A percentile compares a stretch with the other conserved stretches of the same genome.
Conservation (phyloP, 1,284 basidiomycete species). For the Xanthoconium separans region DNA sequence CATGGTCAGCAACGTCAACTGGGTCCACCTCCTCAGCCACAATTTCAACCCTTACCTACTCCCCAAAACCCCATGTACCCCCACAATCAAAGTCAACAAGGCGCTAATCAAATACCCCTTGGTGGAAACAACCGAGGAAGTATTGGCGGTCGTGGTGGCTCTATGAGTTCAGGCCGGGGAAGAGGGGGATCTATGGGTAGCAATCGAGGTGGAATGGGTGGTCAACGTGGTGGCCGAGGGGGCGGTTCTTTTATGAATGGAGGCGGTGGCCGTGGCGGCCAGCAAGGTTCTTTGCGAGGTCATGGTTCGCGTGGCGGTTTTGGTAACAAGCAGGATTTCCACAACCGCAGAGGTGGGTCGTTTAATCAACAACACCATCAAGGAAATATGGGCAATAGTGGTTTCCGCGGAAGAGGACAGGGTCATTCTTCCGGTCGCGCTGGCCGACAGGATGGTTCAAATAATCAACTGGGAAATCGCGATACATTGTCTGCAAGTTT, state of each 20-base stretch:
- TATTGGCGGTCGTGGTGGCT: constrained; percentile 33
- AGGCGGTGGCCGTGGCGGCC: constrained; percentile 32
- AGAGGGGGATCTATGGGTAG: constrained; percentile 48
- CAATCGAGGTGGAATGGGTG: constrained; percentile 42
- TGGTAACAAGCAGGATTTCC: constrained; percentile 56
- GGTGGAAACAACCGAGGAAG: constrained; percentile 43
- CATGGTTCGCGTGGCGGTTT: constrained; percentile 65
- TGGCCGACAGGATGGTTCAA: constrained; percentile 52
- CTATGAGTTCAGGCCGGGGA: constrained; percentile 40
- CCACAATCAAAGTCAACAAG: constrained; percentile 37
- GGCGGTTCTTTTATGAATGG: constrained; percentile 43
- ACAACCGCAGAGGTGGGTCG: constrained; percentile 62
- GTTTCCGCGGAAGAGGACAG: constrained; percentile 45
- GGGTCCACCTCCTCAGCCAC: constrained; percentile 33
- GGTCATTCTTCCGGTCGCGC: constrained; percentile 45
- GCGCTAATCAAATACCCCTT: constrained; percentile 43
- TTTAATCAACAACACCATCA: constrained; percentile 49
- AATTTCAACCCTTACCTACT: constrained; percentile 48
- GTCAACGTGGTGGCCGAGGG: constrained; percentile 37
- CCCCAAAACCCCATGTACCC: constrained; percentile 47
- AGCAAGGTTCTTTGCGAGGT: constrained; percentile 46
- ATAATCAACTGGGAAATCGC: constrained; percentile 35
- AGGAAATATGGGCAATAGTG: constrained; percentile 43
- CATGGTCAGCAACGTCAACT: constrained; percentile 39
- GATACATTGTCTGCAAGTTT: constrained; percentile 46